Conservation (phyloP, 352 stramenopile genomes). For the Phytophthora fragariae region DNA sequence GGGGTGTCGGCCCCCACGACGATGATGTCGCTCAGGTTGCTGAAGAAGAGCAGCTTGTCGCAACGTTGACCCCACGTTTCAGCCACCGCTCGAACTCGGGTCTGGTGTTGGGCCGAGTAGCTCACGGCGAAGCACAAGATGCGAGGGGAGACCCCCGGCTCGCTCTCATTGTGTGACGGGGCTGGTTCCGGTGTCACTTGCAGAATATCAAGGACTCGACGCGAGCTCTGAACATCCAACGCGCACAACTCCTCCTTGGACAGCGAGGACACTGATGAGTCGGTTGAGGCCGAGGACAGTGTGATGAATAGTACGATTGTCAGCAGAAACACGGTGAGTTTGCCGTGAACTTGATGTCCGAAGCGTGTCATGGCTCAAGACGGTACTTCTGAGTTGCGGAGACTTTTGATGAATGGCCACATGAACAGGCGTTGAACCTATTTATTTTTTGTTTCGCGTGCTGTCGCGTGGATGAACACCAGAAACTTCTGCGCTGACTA, state of each 20-base stretch:
- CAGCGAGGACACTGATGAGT: neutral
- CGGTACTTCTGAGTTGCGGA: neutral
- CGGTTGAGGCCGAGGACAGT: neutral
- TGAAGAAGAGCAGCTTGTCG: slow-evolving; percentile 83
- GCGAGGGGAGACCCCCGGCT: slow-evolving; percentile 47
- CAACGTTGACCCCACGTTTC: slow-evolving; percentile 85
- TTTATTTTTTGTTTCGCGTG: neutral
- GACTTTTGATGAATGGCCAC: neutral
- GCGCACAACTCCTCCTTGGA: slow-evolving; percentile 59
- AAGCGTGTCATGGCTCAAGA: neutral
- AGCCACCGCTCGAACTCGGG: slow-evolving; percentile 62
- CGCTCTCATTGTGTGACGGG: slow-evolving; percentile 5
- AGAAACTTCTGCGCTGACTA: neutral
- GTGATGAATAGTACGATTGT: neutral
- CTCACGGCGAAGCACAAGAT: slow-evolving; percentile 80
- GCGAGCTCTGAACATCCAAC: slow-evolving; percentile 46
- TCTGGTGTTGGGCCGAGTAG: slow-evolving; percentile 68
- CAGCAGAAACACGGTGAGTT: neutral
- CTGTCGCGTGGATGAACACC: neutral
- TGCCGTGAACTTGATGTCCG: neutral
- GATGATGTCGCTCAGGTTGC: slow-evolving; percentile 68
- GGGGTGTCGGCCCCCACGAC: slow-evolving; percentile 40
- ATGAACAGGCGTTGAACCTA: neutral
- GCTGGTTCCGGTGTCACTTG: slow-evolving; percentile 45
- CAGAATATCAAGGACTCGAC: slow-evolving; percentile 47